These are phyloP conservation scores for Eucalyptus urophylla DNA, from an alignment of 345 rosid species.

Conservation along the genomic window DNA sequence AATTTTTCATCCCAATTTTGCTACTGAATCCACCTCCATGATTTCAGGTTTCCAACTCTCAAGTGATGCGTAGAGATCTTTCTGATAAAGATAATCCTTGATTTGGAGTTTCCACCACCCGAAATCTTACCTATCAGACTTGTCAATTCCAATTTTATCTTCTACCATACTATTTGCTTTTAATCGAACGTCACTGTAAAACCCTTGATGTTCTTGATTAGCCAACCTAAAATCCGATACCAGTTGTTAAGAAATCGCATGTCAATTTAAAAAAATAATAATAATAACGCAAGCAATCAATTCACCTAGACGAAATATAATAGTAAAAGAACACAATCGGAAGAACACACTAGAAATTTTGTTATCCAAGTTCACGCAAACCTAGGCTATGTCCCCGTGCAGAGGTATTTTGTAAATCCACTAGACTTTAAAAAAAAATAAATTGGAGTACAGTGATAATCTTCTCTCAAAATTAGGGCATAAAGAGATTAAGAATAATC, in stretches of 20 bases:
- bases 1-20: background rate
- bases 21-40: accelerated
- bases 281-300: background rate
- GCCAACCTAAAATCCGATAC: background rate
- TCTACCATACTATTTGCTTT: accelerated
- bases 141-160: accelerated
- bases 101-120: background rate
- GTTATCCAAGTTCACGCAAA: background rate
- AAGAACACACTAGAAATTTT: no score
- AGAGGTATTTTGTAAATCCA: accelerated
- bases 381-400: accelerated
- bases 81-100: background rate
- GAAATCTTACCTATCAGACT: background rate
- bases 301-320: accelerated
- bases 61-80: background rate
- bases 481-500: background rate
- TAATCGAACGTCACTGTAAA: background rate
- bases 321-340: no score
- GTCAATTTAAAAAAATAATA: no score
- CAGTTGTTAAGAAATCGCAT: accelerated
- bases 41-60: background rate
- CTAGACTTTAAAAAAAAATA: no score
- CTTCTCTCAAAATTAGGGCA: no score
- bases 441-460: accelerated
- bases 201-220: no score